These are phyloP conservation scores for Penicillium salamii DNA, from an alignment of 495 filamentous ascomycete species.

Conservation along the genomic window DNA sequence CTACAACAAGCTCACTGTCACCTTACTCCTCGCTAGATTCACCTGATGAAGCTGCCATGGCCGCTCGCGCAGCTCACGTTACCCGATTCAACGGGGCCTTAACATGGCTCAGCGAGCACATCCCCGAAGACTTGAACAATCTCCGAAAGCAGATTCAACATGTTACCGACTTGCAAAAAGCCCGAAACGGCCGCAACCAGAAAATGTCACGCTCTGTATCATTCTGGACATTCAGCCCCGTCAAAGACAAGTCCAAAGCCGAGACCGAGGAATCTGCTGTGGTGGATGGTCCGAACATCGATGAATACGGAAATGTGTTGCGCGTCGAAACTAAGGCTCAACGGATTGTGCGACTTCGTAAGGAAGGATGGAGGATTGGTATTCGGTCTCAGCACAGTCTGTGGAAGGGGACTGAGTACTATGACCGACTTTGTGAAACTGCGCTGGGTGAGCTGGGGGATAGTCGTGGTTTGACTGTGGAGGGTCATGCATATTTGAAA, in stretches of 20 bases:
- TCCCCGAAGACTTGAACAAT: slow-evolving; percentile 20
- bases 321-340: slow-evolving; percentile 32
- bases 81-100: slow-evolving; percentile 23
- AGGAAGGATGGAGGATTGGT: slow-evolving; percentile 36
- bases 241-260: slow-evolving; percentile 10
- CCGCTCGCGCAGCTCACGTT: slow-evolving; percentile 9
- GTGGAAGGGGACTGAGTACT: slow-evolving; percentile 41
- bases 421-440: slow-evolving; percentile 29
- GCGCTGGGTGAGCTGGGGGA: slow-evolving; percentile 34
- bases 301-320: slow-evolving; percentile 18
- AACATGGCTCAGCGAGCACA: slow-evolving; percentile 24
- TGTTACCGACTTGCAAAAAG: slow-evolving; percentile 23
- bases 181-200: slow-evolving; percentile 17
- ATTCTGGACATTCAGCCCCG: slow-evolving; percentile 41
- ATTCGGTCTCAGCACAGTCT: slow-evolving; percentile 24
- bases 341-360: slow-evolving; percentile 32
- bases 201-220: slow-evolving; percentile 26
- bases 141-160: slow-evolving; percentile 24
- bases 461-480: background rate
- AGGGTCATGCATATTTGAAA: background rate
- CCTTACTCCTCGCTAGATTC: background rate
- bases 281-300: slow-evolving; percentile 7
- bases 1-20: too few species aligned
- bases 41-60: background rate
- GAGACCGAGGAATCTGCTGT: background rate